Percentiles rank a stretch among this genome's conserved stretches.
Evolutionary conservation across 2,329 filamentous ascomycete genomes (phyloP).

Genomic region (Cordyceps militaris): DNA sequence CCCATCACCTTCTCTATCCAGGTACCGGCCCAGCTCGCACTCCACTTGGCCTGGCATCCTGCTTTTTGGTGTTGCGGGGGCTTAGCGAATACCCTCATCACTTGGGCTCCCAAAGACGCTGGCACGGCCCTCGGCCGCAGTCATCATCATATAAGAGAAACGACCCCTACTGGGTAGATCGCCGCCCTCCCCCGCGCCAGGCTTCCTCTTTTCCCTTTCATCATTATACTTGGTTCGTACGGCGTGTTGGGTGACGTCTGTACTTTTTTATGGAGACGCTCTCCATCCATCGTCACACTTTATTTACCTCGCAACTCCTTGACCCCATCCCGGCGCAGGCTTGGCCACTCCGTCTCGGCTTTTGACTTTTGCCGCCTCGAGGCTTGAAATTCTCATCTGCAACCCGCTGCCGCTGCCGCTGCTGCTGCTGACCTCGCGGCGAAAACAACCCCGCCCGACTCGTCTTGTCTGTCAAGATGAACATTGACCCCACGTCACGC

Average conservation of each 20-base stretch:
- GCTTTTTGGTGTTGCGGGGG: not conserved
- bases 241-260: not conserved
- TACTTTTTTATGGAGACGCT: constrained; percentile 10
- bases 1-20: constrained; percentile 1
- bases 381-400: not conserved
- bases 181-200: not conserved
- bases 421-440: not conserved
- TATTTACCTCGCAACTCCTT: constrained; percentile 6
- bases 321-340: not conserved
- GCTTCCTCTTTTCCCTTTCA: not conserved
- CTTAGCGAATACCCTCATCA: not conserved
- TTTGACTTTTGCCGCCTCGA: not conserved
- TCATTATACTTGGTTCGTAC: not conserved
- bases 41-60: not conserved
- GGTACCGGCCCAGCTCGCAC: not conserved
- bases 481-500: not conserved
- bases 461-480: not conserved
- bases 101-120: not conserved
- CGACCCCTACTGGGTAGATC: not conserved
- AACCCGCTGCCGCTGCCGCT: not conserved
- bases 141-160: not conserved
- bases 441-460: not conserved
- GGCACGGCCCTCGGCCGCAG: not conserved
- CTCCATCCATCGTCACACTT: constrained; percentile 3
- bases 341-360: not conserved